Evolutionary conservation across 345 rosid species (phyloP), one percentile per base, ranked within the genome.

Genomic region (Combretum micranthum): DNA sequence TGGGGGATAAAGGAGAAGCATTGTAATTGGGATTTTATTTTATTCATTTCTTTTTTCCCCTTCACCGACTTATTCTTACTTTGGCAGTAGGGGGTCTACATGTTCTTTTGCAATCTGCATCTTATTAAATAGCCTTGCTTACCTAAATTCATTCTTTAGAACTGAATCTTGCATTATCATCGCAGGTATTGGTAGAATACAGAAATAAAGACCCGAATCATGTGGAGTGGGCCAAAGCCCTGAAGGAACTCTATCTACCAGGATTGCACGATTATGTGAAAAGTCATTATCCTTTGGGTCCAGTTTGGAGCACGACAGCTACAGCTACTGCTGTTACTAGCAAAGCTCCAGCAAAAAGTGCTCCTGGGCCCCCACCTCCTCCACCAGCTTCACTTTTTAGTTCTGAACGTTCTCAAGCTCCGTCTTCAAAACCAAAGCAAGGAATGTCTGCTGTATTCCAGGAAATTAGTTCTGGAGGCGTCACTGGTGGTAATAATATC

Each of bases 391-490:
- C 89, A 55, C 78, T 80, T 67, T 81, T 94, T 63, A 79, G 79
- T 70, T 66, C 86, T 53, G 87, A 85, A 59, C 67, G 85, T 73
- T 80, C 85, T 44, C 77, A 81, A 62, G 75, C 90, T 20, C 89
- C 96, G 43, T 85, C 94, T 14, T 89, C 99, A 10, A 75, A 63
- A 58, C 85, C 94, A 32, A 89, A 82, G 65, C 80, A 69, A 69
- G 97, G 99, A 66, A 83, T 93, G 99, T 50, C 90, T 63, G 97
- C 95, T 72, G 97, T 93, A 69, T 93, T 93, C 77, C 86, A 85
- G 72, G 84, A 87, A 71, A 82, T 93, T 42, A 83, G 62, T 80
- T 66, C 96, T 0, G 85, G 82, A 55, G 70, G 71, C 61, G 90
- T 85, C 22, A 83, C 99, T 53, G 17, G 85, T 42, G 96, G 98